These are phyloP conservation scores for Colletotrichum higginsianum DNA, from an alignment of 2,329 filamentous ascomycete genomes.

Conservation along the genomic window DNA sequence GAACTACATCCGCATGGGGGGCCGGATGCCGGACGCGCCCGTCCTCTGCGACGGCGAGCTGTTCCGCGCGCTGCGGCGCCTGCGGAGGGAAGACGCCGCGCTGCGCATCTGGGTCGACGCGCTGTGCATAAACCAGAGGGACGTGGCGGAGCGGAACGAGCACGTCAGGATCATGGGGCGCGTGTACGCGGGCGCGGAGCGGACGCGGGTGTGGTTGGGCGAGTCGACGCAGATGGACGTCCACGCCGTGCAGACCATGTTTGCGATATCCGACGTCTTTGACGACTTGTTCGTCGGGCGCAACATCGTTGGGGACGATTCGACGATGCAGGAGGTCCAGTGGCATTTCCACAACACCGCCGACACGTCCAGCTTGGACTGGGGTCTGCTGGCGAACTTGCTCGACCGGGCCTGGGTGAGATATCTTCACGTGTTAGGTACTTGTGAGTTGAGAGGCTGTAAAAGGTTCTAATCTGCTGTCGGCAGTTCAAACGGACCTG, in stretches of 20 bases:
- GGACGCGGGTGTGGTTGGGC: constrained; percentile 37
- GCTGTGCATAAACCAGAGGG: constrained; percentile 40
- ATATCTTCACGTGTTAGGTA: background rate
- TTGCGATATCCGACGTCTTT: constrained; percentile 2
- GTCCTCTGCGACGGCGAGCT: constrained; percentile 39
- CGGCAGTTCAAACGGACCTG: constrained; percentile 38
- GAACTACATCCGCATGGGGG: constrained; percentile 25
- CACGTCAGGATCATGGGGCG: constrained; percentile 40
- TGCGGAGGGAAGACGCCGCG: constrained; percentile 14
- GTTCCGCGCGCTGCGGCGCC: constrained; percentile 22
- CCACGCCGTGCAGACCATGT: constrained; percentile 1
- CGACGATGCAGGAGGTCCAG: constrained; percentile 10
- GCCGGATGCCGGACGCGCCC: constrained; percentile 27
- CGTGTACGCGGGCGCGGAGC: constrained; percentile 31
- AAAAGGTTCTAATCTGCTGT: background rate
- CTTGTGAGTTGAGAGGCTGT: background rate
- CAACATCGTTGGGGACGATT: background rate
- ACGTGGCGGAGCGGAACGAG: constrained; percentile 35
- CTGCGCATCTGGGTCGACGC: constrained; percentile 40
- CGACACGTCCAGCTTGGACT: constrained; percentile 14
- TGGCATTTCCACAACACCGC: constrained; percentile 11
- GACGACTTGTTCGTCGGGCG: constrained; percentile 1
- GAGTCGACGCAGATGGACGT: constrained; percentile 36
- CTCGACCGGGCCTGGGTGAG: constrained; percentile 31
- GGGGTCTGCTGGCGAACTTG: constrained; percentile 29